Evolutionary conservation across 2,329 filamentous ascomycete genomes (phyloP), one percentile per base, ranked within the genome.

Genomic region (Dactylellina parvicollis): DNA sequence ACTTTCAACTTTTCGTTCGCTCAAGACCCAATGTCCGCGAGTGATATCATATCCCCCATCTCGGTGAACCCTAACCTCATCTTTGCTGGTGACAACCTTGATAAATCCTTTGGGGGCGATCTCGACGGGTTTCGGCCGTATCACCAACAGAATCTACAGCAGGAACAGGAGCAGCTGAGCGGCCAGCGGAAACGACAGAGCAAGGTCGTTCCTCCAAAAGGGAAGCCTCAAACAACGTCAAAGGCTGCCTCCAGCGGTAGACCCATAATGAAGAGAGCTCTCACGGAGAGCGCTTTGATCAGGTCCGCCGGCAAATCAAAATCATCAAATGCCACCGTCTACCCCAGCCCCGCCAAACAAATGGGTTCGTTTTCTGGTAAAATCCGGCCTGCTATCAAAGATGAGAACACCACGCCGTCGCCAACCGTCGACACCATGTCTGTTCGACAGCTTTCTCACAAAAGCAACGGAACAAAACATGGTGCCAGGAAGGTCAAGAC

Each of bases 61-160:
- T 66, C 70, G 4, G 61, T 74, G 14, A 67, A 74, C 30, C 70
- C 70, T n/a, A 66, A 66, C 30, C 55, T 74, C 54, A 60, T 74
- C 16, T 74, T 74, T 44, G 44, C 46, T 30, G 55, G 55, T 38
- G 54, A 62, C 9, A 24, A 54, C 26, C 28, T 66, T 7, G 67
- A 46, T 18, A 55, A 42, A 44, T 56, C 47, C 3, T 74, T 61
- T 47, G 55, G 55, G 32, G 61, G 57, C 20, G 52, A 49, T 22
- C 10, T 56, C 10, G 62, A 60, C n/a, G 28, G 26, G 10, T 74
- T 61, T 32, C 62, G 59, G 12, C 70, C 70, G 1, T 74, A 74
- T 28, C 60, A 67, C 22, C 70, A 74, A 46, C 70, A 74, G 34
- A 66, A 42, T 18, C 28, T 74, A 36, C 70, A 73, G 28, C 61